Conservation (phyloP, 306 rosid species). For the Castanopsis chinensis region DNA sequence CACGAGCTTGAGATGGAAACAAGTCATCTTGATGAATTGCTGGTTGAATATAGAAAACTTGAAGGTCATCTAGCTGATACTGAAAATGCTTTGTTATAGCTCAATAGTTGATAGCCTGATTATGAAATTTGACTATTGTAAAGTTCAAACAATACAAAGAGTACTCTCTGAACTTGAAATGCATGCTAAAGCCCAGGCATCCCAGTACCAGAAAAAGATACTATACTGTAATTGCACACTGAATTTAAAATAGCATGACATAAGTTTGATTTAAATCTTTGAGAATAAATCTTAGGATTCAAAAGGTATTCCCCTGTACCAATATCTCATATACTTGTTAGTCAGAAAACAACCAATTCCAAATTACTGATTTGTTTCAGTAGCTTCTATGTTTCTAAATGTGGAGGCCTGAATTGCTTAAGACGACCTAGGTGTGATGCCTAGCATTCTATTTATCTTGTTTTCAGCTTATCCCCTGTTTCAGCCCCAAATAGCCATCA, state of each 20-base stretch:
- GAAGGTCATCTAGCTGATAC: conserved; percentile 55
- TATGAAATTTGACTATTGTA: conserved; percentile 30
- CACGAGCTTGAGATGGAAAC: conserved; percentile 61
- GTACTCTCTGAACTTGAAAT: conserved; percentile 72
- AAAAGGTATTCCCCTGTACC: not conserved
- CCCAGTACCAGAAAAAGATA: conserved; percentile 90
- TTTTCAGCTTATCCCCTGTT: too few relatives aligned
- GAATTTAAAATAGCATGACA: not conserved
- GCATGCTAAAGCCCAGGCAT: conserved; percentile 93
- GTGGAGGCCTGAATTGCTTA: too few relatives aligned
- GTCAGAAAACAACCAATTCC: not conserved
- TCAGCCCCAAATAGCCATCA: too few relatives aligned
- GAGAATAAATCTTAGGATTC: not conserved
- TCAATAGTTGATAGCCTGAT: too few relatives aligned
- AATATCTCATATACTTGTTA: not conserved
- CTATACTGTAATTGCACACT: not conserved
- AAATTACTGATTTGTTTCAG: not conserved
- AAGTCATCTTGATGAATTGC: conserved; percentile 55
- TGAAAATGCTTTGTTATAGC: conserved; percentile 52
- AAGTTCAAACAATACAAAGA: conserved; percentile 81
- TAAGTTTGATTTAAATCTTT: not conserved
- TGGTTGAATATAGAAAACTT: conserved; percentile 50
- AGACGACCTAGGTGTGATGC: too few relatives aligned
- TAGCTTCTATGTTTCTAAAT: too few relatives aligned
- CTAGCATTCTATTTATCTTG: too few relatives aligned